Base-by-base conservation (phyloP, 2,329 filamentous ascomycete genomes). In the Pseudogymnoascus sp. region DNA sequence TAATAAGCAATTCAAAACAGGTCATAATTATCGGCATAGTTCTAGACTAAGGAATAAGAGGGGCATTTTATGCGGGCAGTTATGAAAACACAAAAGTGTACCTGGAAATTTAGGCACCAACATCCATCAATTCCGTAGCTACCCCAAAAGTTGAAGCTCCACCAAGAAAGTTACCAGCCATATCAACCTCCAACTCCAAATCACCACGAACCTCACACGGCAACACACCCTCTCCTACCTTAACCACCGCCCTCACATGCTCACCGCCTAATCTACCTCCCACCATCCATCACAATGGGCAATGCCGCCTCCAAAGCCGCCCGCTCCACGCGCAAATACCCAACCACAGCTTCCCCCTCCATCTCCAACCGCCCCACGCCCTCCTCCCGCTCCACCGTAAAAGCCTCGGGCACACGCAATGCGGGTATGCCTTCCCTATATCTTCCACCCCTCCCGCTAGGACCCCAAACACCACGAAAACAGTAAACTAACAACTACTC, bases 61-160 rank as follows among this genome's bases (percentile, higher is more conserved):
- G 41, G 14, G n/a, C 23, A 16, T 10, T 28, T 51, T 51, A 51
- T 51, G 14, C 23, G 31, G 10, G 3, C 10, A 11, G n/a, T 34
- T 34, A 34, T 34, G 31, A 34, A 51, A 28, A 10, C 6, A 51
- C 14, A 25, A 51, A 34, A 13, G 11, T 0, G 31, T 57, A 10
- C 51, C 51, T 31, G 2, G 4, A 19, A 19, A 1, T 4, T 3
- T 1, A 57, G 51, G 51, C 51, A 34, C 13, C 3, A 34, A 34
- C 1, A 16, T 4, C n/a, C 11, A 13, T 34, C 48, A 54, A 54
- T 54, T 6, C n/a, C 16, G 5, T 14, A 57, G 51, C 28, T 19
- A 31, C 51, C 51, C 51, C 25, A 57, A 57, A 57, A 57, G 51
- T 57, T 57, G n/a, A 57, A 57, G 25, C 51, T 57, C 51, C 51